Evolutionary conservation across 139 green algal species (phyloP).

Genomic region (Tetradesmus lagerheimii): DNA sequence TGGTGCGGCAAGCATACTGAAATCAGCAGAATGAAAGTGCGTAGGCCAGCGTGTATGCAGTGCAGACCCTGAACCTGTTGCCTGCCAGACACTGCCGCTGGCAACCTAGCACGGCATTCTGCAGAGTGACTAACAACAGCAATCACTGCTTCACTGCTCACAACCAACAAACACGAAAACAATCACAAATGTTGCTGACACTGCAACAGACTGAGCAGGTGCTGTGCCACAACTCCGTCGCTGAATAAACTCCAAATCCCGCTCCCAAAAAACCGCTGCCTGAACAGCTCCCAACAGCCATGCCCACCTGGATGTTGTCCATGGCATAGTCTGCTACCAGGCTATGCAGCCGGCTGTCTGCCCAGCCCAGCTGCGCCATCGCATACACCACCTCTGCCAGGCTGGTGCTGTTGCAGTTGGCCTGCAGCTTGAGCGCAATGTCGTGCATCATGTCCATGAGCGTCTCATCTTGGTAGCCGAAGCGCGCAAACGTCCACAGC

Average conservation of each 20-base stretch:
- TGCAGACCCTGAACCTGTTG: too few species aligned
- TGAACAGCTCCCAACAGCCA: background rate
- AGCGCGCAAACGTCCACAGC: conserved; percentile 47
- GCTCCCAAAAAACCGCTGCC: too few species aligned
- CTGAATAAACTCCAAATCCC: too few species aligned
- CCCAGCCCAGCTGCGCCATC: conserved; percentile 44
- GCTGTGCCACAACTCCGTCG: background rate
- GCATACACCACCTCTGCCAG: conserved; percentile 49
- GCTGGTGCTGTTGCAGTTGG: conserved; percentile 34
- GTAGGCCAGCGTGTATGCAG: too few species aligned
- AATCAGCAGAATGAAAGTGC: too few species aligned
- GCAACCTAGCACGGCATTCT: too few species aligned
- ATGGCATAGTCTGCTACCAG: conserved; percentile 46
- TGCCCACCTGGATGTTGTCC: conserved; percentile 40
- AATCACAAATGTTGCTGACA: too few species aligned
- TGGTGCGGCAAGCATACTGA: too few species aligned
- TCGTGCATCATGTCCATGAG: conserved; percentile 50
- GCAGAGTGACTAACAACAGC: too few species aligned
- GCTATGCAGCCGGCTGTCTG: conserved; percentile 34
- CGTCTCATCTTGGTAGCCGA: conserved; percentile 43
- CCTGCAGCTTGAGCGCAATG: conserved; percentile 46
- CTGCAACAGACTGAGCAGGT: background rate
- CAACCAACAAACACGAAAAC: too few species aligned
- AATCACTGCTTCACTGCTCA: too few species aligned
- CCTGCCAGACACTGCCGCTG: too few species aligned